Evolutionary conservation across 1,139 yeast species (phyloP), one percentile per base, ranked within the genome.

Genomic region (Debaryomyces fabryi): DNA sequence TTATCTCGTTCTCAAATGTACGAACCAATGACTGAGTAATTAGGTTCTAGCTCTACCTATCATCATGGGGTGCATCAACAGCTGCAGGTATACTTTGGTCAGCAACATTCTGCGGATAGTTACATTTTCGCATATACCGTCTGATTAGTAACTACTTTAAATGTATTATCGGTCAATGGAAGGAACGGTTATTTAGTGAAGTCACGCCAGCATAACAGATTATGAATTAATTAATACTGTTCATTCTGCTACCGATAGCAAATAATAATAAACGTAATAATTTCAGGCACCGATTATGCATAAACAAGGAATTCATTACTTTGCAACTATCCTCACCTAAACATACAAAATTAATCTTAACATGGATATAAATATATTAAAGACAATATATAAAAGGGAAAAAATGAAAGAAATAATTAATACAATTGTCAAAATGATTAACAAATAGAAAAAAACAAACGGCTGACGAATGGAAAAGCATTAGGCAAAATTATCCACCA

Each of bases 391-490:
- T 40, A 40, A 29, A 25, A 9, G 18, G 16, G 15, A 12, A 30
- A 21, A 40, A 40, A 30, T 30, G 32, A 15, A 40, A 20, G 27
- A 40, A 32, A 32, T 40, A 40, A 40, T 40, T 40, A 40, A 40
- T 40, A 40, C 43, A 40, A 30, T 40, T 40, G 43, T 40, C 43
- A 40, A 40, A 27, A 10, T 40, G 30, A 30, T 40, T 18, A 40
- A 40, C 43, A 40, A 40, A 23, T 29, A 40, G 43, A 40, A 40
- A 39, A 37, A 30, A 40, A 39, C 42, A 39, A 40, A 40, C 36
- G 36, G 25, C 23, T 20, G 43, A 30, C 43, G 36, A 18, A 40
- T 30, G 43, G 32, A 40, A 25, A 29, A 32, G 29, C 29, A 24
- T 20, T 18, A 27, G 18, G 43, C 43, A 21, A 30, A 40, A 40